phyloP scores from a whole-genome alignment of 23 red algal species.

The Gracilaria gracilis region DNA sequence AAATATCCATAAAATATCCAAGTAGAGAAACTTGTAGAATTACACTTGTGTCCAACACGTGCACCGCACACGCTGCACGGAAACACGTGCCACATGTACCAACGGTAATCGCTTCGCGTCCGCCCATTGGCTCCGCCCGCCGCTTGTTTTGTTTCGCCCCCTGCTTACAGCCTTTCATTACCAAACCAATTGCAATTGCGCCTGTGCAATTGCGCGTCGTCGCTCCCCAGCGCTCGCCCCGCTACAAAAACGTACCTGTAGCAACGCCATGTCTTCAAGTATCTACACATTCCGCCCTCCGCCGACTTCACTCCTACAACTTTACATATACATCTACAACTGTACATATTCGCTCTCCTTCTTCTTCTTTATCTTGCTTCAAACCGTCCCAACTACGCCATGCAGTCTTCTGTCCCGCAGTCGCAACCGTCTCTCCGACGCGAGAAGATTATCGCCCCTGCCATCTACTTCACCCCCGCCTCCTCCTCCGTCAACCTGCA shows the following conservation, averaged over 20 bases:
- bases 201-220: neutral
- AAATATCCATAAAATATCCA: no score
- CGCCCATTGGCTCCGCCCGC: neutral
- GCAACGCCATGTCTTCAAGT: neutral
- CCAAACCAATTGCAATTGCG: conserved; percentile 1
- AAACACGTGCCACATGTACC: no score
- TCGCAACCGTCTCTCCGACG: neutral
- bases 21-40: no score
- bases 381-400: neutral
- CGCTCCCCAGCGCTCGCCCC: neutral
- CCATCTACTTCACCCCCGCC: conserved; percentile 66
- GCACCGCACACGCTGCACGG: no score
- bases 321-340: no score
- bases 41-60: no score
- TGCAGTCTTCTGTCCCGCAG: neutral
- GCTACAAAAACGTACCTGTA: no score
- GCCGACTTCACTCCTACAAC: no score
- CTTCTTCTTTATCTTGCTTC: no score
- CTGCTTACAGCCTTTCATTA: no score
- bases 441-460: conserved; percentile 45
- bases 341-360: no score
- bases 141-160: neutral
- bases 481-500: conserved; percentile 1
- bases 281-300: neutral
- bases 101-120: no score